A percentile compares a stretch with the other conserved stretches of the same genome.
Evolutionary conservation across 495 filamentous ascomycete species (phyloP).

Genomic region (Xylaria grammica): DNA sequence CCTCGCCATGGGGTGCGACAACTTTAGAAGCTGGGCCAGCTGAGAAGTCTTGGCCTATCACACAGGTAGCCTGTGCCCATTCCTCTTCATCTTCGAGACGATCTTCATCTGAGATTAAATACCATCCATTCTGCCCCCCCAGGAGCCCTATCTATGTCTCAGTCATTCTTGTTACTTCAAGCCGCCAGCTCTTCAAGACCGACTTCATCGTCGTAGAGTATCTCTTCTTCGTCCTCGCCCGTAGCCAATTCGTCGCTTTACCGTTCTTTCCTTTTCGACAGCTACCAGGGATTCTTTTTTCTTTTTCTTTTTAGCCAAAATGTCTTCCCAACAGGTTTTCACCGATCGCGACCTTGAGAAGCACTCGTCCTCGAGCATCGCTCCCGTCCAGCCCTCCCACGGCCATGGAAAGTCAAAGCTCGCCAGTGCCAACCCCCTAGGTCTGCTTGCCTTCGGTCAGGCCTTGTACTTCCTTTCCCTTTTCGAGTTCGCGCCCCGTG

Average conservation of each 20-base stretch:
- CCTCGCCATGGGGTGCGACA: not conserved
- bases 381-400: constrained; percentile 2
- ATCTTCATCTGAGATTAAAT: constrained; percentile 23
- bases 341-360: constrained; percentile 26
- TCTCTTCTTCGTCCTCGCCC: constrained; percentile 16
- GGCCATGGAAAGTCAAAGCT: constrained; percentile 23
- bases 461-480: constrained; percentile 44
- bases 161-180: constrained; percentile 8
- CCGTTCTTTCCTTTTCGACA: not conserved
- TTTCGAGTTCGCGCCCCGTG: constrained; percentile 40
- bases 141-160: not conserved
- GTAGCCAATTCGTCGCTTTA: constrained; percentile 15
- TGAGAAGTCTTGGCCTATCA: constrained; percentile 24
- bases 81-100: not conserved
- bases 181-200: constrained; percentile 5
- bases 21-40: constrained; percentile 17
- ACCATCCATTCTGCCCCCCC: constrained; percentile 19
- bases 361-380: constrained; percentile 19
- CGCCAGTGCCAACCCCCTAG: constrained; percentile 35
- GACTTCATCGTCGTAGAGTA: constrained; percentile 23
- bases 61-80: not conserved
- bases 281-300: constrained; percentile 17
- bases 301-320: not conserved
- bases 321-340: constrained; percentile 23
- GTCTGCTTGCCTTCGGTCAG: constrained; percentile 39